A percentile compares a stretch with the other conserved stretches of the same genome.
Conservation (phyloP, 805 yeast genomes). For the Ogataea pilisensis region DNA sequence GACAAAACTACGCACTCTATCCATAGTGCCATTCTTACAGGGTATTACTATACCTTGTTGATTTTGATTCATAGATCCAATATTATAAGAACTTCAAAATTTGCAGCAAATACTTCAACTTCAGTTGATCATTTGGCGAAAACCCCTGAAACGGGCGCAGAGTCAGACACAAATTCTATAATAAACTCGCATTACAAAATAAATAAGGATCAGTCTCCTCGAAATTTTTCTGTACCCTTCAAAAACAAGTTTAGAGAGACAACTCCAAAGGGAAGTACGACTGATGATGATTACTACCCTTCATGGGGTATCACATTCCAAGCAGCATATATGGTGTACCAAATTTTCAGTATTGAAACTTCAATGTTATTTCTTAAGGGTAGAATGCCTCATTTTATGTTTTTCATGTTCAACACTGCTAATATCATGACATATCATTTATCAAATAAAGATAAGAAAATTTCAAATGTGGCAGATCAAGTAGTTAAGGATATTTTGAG, state of each 20-base stretch:
- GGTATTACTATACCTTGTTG: slow-evolving; percentile 64
- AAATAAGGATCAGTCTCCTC: too few relatives aligned
- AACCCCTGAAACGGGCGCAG: too few relatives aligned
- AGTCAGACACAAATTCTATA: too few relatives aligned
- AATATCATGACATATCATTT: slow-evolving; percentile 65
- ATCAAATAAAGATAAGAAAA: slow-evolving; percentile 25
- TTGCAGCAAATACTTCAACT: too few relatives aligned
- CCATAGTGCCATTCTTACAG: slow-evolving; percentile 53
- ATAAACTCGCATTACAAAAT: too few relatives aligned
- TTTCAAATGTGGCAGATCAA: slow-evolving; percentile 36
- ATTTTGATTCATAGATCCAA: slow-evolving; percentile 67
- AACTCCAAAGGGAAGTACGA: too few relatives aligned
- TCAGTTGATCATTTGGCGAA: slow-evolving; percentile 35
- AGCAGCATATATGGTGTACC: slow-evolving; percentile 71
- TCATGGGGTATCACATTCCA: slow-evolving; percentile 82
- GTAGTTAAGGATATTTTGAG: slow-evolving; percentile 23
- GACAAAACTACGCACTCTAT: slow-evolving; percentile 32
- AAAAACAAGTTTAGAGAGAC: too few relatives aligned
- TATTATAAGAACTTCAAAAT: slow-evolving; percentile 38
- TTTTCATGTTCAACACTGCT: slow-evolving; percentile 37
- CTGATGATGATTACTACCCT: slow-evolving; percentile 50
- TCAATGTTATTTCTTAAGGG: slow-evolving; percentile 45
- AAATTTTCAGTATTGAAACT: slow-evolving; percentile 42
- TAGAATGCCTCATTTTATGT: slow-evolving; percentile 34
- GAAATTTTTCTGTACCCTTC: too few relatives aligned